A percentile compares a stretch with the other conserved stretches of the same genome.
Conservation (phyloP, 345 rosid genomes). For the Raphanus sativus region DNA sequence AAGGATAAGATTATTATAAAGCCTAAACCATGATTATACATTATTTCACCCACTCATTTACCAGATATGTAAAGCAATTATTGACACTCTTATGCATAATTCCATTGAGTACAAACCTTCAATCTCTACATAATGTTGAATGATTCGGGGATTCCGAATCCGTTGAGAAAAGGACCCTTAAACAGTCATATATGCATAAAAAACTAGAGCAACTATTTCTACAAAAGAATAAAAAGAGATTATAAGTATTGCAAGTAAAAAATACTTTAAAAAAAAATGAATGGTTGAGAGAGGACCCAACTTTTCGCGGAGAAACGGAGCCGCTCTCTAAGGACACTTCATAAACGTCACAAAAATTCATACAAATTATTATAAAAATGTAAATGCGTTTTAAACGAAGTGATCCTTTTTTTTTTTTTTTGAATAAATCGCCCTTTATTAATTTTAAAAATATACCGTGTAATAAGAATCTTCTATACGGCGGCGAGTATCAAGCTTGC, state of each 20-base stretch:
- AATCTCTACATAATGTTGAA: constrained; percentile 2
- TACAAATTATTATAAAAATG: neutral
- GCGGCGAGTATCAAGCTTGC: constrained; percentile 34
- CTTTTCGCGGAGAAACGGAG: constrained; percentile 96
- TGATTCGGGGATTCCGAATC: neutral
- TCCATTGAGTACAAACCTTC: neutral
- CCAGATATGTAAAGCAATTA: constrained; percentile 14
- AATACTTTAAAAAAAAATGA: constrained; percentile 12
- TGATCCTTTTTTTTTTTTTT: neutral
- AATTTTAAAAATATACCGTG: neutral
- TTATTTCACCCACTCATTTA: neutral
- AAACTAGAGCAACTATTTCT: neutral
- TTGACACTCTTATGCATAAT: neutral
- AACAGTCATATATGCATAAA: neutral
- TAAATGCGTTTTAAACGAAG: neutral
- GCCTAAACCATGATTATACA: neutral
- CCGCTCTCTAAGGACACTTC: constrained; percentile 47
- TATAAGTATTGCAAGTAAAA: neutral
- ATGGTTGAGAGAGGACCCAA: constrained; percentile 62
- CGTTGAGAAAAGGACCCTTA: neutral
- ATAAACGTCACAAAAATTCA: neutral
- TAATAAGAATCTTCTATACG: constrained; percentile 16
- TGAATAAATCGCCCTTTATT: neutral
- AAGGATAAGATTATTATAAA: constrained; percentile 13
- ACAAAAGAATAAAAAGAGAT: neutral